phyloP scores from a whole-genome alignment of 345 rosid genomes.

The Nephelium lappaceum region DNA sequence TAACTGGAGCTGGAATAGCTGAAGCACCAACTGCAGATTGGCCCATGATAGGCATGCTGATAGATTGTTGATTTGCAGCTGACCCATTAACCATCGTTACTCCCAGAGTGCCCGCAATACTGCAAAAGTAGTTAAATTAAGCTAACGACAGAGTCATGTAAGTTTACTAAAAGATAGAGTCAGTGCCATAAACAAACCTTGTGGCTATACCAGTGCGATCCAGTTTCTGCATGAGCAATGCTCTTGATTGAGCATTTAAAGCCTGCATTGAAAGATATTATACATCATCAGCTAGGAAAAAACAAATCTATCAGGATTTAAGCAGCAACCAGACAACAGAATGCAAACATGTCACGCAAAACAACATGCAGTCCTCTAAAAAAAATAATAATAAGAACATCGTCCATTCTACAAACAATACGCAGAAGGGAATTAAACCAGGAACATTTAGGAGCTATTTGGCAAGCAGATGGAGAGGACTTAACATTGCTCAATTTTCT shows the following conservation, averaged over 20 bases:
- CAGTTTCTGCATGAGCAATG: slow-evolving; percentile 80
- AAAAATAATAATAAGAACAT: not conserved
- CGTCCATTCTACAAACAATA: not conserved
- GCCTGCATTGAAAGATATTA: slow-evolving; percentile 43
- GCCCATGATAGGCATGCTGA: slow-evolving; percentile 52
- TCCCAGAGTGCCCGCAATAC: slow-evolving; percentile 75
- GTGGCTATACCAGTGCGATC: slow-evolving; percentile 86
- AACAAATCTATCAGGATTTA: not conserved
- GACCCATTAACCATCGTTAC: slow-evolving; percentile 66
- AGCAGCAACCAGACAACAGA: not conserved
- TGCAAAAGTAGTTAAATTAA: slow-evolving; percentile 26
- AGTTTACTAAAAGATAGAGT: slow-evolving; percentile 3
- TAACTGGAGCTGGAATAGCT: slow-evolving; percentile 51
- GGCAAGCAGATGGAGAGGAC: not conserved
- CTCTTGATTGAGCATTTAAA: slow-evolving; percentile 91
- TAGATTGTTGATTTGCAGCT: slow-evolving; percentile 48
- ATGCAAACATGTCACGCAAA: not conserved
- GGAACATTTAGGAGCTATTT: not conserved
- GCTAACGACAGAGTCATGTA: not conserved
- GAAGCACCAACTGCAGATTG: slow-evolving; percentile 56
- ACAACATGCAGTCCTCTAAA: not conserved
- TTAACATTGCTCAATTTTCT: not conserved
- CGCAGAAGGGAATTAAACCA: not conserved
- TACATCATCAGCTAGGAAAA: slow-evolving; percentile 17
- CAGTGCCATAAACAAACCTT: slow-evolving; percentile 46